Evolutionary conservation across 306 rosid species (phyloP), one percentile per base, ranked within the genome.

Genomic region (Gastrolobium bilobum): DNA sequence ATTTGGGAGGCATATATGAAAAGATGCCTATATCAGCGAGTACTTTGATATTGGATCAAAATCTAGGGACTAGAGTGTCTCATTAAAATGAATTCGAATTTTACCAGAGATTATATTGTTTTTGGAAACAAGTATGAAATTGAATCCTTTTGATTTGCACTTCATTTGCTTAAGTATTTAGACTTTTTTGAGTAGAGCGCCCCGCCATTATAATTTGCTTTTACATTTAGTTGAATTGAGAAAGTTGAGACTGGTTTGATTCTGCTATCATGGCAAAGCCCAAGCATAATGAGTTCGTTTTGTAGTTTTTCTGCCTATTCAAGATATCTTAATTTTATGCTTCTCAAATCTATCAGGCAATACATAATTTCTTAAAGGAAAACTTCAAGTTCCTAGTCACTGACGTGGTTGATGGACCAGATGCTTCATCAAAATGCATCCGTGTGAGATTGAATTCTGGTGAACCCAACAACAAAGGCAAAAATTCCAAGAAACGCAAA

Each of bases 331-430:
- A 33, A 53, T 33, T 61, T 56, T 14, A 31, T 42, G 42, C 50
- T 75, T 76, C 84, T 83, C 70, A 33, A 38, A 44, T 81, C 62
- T 82, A 77, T 78, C 94, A 95, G 99, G 98, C 81, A 69, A 77
- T 92, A 73, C 99, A 95, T 80, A 86, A 87, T 82, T 95, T 95
- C 89, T 86, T 92, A 46, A 95, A 90, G 92, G 88, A 87, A 78
- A 87, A 90, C 84, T 91, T 95, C 56, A 92, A 91, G 87, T 92
- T 92, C 84, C 94, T 95, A 60, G 97, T 95, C 65, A 87, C 98
- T 0, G 99, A 95, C 54, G 84, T 91, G 0, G 69, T 92, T 51
- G 98, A 92, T 86, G 99, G 99, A 68, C 97, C 97, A 2, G 97
- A 92, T 86, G 84, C 92, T 75, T 87, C 94, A 51, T 91, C 94